Evolutionary conservation across 2,329 filamentous ascomycete species (phyloP).

Genomic region (Hypoxylon sp.): DNA sequence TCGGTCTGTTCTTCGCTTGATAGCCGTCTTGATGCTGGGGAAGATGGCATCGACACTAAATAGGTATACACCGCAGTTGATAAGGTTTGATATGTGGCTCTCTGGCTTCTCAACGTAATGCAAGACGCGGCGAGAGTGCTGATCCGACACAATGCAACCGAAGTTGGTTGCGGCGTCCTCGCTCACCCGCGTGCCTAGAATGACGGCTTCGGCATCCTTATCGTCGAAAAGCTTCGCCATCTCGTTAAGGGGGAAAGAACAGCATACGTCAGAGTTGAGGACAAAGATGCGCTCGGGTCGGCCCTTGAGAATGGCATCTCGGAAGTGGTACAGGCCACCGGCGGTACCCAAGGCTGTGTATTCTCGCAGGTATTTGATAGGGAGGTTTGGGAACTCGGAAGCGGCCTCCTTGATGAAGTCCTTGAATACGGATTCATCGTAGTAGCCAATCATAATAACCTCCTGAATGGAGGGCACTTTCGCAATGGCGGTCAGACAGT

Average conservation of each 20-base stretch:
- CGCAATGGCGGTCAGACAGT: conserved; percentile 91
- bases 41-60: conserved; percentile 97
- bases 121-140: conserved; percentile 92
- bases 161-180: conserved; percentile 96
- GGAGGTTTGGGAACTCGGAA: conserved; percentile 86
- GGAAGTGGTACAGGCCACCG: conserved; percentile 98
- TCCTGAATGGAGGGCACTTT: conserved; percentile 93
- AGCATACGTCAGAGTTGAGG: conserved; percentile 98
- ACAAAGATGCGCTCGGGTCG: conserved; percentile 96
- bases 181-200: conserved; percentile 90
- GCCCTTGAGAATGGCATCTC: conserved; percentile 97
- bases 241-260: conserved; percentile 94
- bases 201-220: conserved; percentile 95
- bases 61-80: conserved; percentile 99
- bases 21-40: conserved; percentile 91
- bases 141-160: conserved; percentile 95
- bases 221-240: conserved; percentile 96
- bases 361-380: conserved; percentile 95
- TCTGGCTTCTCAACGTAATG: conserved; percentile 99
- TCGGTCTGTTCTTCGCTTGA: conserved; percentile 93
- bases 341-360: conserved; percentile 97
- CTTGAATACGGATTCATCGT: conserved; percentile 95
- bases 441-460: conserved; percentile 98
- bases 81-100: conserved; percentile 96
- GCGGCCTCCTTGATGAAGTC: conserved; percentile 96